These are phyloP conservation scores for Kluyveromyces dobzhanskii DNA, from an alignment of 805 yeast genomes.

Conservation along the genomic window DNA sequence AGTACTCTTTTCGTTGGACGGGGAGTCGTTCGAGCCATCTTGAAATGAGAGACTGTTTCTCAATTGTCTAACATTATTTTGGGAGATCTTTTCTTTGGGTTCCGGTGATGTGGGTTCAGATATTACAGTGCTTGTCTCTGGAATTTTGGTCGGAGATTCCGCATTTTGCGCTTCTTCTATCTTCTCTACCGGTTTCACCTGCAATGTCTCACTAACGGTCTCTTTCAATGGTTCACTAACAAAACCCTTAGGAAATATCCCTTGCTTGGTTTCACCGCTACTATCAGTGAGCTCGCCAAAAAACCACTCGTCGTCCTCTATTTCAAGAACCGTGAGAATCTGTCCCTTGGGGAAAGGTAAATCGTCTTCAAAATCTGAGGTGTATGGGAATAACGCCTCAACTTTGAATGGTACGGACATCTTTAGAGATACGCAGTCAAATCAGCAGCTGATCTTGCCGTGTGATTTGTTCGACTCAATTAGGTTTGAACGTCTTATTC, in stretches of 20 bases:
- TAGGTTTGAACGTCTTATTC: too few relatives aligned
- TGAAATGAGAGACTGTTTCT: slow-evolving; percentile 40
- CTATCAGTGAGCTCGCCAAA: slow-evolving; percentile 49
- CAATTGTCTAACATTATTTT: slow-evolving; percentile 20
- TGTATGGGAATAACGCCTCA: slow-evolving; percentile 58
- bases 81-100: background rate
- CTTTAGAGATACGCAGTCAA: background rate
- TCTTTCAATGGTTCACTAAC: slow-evolving; percentile 38
- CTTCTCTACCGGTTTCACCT: slow-evolving; percentile 2
- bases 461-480: too few relatives aligned
- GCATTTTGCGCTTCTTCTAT: slow-evolving; percentile 5
- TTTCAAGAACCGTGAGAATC: slow-evolving; percentile 59
- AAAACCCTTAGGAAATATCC: slow-evolving; percentile 84
- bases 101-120: too few relatives aligned
- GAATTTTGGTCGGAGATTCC: background rate
- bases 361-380: slow-evolving; percentile 75
- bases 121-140: background rate
- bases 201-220: background rate
- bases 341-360: slow-evolving; percentile 62
- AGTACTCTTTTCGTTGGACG: slow-evolving; percentile 22
- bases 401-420: slow-evolving; percentile 50
- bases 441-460: too few relatives aligned
- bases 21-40: slow-evolving; percentile 33
- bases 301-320: slow-evolving; percentile 92
- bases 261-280: slow-evolving; percentile 40